phyloP scores from a whole-genome alignment of 208 protist genomes.

The Leishmania turanica region DNA sequence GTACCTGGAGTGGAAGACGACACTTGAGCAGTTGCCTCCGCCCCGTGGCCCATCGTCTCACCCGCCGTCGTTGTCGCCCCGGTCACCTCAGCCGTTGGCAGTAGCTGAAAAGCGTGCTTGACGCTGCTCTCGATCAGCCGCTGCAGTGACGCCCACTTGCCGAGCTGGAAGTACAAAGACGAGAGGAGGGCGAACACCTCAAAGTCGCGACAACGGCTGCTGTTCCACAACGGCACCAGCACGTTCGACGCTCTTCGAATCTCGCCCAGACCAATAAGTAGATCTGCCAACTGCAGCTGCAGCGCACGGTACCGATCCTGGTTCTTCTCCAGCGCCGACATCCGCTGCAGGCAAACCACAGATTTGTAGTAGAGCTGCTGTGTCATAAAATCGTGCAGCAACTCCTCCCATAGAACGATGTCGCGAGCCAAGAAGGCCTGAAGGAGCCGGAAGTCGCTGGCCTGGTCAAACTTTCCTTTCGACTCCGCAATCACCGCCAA shows the following conservation, averaged over 20 bases:
- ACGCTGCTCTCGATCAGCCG: slow-evolving; percentile 82
- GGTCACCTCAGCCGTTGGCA: neutral
- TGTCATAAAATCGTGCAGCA: slow-evolving; percentile 84
- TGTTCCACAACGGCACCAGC: slow-evolving; percentile 77
- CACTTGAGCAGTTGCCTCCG: slow-evolving; percentile 5
- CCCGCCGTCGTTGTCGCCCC: neutral
- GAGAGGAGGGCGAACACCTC: slow-evolving; percentile 88
- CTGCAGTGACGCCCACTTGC: slow-evolving; percentile 82
- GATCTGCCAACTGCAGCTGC: slow-evolving; percentile 84
- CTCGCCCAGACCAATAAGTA: slow-evolving; percentile 87
- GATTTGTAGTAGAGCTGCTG: slow-evolving; percentile 88
- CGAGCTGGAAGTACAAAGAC: slow-evolving; percentile 90
- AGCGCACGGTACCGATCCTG: slow-evolving; percentile 65
- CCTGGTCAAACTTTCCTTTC: slow-evolving; percentile 77
- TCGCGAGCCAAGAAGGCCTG: slow-evolving; percentile 87
- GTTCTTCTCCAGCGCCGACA: slow-evolving; percentile 74
- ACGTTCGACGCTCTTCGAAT: slow-evolving; percentile 69
- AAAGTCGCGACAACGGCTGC: slow-evolving; percentile 80
- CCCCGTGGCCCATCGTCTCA: neutral
- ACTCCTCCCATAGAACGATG: slow-evolving; percentile 80
- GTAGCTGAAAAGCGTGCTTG: slow-evolving; percentile 64
- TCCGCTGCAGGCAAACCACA: slow-evolving; percentile 82
- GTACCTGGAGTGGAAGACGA: neutral
- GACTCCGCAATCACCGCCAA: slow-evolving; percentile 84
- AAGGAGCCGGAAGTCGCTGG: slow-evolving; percentile 86